These are phyloP conservation scores for Ustilago bromivora DNA, from an alignment of 1,284 basidiomycete genomes.

Conservation along the genomic window DNA sequence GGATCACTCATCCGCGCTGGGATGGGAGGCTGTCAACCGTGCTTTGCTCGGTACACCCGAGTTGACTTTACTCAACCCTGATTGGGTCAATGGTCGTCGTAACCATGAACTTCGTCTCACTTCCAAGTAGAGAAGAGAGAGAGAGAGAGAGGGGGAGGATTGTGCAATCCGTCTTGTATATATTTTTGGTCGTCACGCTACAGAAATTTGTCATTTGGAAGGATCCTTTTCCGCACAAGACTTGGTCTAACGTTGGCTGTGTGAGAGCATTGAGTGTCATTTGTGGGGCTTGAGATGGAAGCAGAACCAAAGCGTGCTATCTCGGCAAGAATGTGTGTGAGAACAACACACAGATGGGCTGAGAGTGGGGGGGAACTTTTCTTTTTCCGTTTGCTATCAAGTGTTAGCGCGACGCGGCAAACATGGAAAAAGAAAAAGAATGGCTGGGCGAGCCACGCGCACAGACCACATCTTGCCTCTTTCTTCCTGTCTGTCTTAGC, in stretches of 20 bases:
- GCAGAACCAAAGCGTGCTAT: conserved; percentile 3
- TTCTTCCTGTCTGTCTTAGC: too few relatives aligned
- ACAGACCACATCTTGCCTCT: too few relatives aligned
- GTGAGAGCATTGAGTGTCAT: background rate
- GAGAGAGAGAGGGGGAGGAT: background rate
- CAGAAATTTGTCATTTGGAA: conserved; percentile 15
- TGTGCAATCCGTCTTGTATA: conserved; percentile 10
- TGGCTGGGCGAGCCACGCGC: too few relatives aligned
- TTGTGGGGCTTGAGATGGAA: background rate
- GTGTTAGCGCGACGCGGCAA: too few relatives aligned
- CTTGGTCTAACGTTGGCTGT: too few relatives aligned
- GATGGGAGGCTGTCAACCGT: conserved; percentile 73
- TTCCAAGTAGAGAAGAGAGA: conserved; percentile 6
- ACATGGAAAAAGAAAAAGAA: too few relatives aligned
- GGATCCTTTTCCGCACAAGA: conserved; percentile 3
- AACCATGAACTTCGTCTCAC: conserved; percentile 71
- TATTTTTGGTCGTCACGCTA: conserved; percentile 16
- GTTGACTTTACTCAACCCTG: conserved; percentile 71
- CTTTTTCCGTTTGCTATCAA: too few relatives aligned
- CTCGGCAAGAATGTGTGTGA: conserved; percentile 18
- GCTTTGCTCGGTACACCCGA: conserved; percentile 72
- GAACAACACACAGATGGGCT: too few relatives aligned
- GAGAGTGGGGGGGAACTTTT: too few relatives aligned
- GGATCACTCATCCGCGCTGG: conserved; percentile 74
- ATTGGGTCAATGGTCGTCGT: conserved; percentile 72